Evolutionary conservation across 2,329 filamentous ascomycete genomes (phyloP).

Genomic region (Aspergillus sp.): DNA sequence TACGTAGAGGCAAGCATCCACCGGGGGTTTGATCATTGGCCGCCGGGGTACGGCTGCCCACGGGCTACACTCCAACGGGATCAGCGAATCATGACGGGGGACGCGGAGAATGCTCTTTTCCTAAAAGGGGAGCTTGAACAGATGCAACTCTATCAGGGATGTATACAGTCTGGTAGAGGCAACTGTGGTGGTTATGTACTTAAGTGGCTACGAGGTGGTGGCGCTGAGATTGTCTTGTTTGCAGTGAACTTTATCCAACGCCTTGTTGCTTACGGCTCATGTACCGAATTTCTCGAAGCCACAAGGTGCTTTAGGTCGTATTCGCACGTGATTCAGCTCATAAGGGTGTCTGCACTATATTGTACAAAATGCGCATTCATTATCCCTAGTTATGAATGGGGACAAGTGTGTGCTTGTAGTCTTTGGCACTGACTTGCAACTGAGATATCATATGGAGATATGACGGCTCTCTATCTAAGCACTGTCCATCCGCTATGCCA

Average conservation of each 20-base stretch:
- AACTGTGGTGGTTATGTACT: background rate
- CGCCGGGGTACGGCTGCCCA: background rate
- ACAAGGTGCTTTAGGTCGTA: background rate
- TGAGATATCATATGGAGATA: no score
- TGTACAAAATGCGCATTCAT: no score
- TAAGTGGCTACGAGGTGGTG: background rate
- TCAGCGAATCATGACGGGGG: conserved; percentile 6
- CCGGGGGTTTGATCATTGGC: conserved; percentile 11
- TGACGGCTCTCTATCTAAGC: no score
- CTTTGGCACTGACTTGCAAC: background rate
- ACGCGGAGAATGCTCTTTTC: conserved; percentile 15
- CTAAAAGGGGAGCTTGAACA: conserved; percentile 29
- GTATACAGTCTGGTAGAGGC: no score
- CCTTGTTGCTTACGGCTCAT: background rate
- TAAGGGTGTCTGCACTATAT: background rate
- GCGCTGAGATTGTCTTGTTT: background rate
- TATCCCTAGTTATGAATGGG: no score
- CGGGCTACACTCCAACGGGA: conserved; percentile 7
- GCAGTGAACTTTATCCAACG: background rate
- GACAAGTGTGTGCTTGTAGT: no score
- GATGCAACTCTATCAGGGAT: conserved; percentile 9
- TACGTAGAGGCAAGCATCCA: background rate
- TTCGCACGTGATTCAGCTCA: background rate
- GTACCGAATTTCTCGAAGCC: background rate
- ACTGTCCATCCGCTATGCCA: no score